Evolutionary conservation across 371 early-diverging fungal species (phyloP), one percentile per base, ranked within the genome.

Genomic region (Mucor piriformis): DNA sequence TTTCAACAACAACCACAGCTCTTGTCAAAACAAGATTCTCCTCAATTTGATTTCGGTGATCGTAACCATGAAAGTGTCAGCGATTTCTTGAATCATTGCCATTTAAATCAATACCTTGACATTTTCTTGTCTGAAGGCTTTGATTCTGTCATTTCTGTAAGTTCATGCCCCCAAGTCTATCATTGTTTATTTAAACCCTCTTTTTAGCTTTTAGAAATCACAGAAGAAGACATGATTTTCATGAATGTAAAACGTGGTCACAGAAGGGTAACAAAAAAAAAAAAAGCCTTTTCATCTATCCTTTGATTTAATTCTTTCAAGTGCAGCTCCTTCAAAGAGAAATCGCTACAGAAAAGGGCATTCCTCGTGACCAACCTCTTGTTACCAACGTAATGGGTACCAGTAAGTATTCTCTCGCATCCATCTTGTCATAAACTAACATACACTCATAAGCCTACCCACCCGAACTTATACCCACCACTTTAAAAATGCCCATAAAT

Each of bases 211-310:
- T 54, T 69, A 38, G 77, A 77, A 60, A 69, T 77, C 3, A 71
- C 73, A 5, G 77, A 77, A 51, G 55, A 59, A 24, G 77, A 77
- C 48, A 66, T 77, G 61, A 69, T 61, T 12, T 67, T 66, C 3
- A 73, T 77, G 72, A 62, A 67, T n/a, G 66, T 74, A n/a, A 77
- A 77, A 58, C 67, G 77, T 7, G 77, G 77, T 46, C 77, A 77
- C 48, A 59, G 77, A 61, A 70, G 77, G 54, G 73, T 77, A 69
- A 42, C n/a, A 66, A 15, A 23, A 29, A 7, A n/a, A 50, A 29
- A 47, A 10, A 18, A 37, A 25, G n/a, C n/a, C n/a, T n/a, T n/a
- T n/a, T n/a, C n/a, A n/a, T n/a, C n/a, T n/a, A n/a, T n/a, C n/a
- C n/a, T n/a, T n/a, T n/a, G n/a, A n/a, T n/a, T n/a, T n/a, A n/a